Evolutionary conservation across 495 filamentous ascomycete genomes (phyloP).

Genomic region (Diplogelasinospora grovesii): DNA sequence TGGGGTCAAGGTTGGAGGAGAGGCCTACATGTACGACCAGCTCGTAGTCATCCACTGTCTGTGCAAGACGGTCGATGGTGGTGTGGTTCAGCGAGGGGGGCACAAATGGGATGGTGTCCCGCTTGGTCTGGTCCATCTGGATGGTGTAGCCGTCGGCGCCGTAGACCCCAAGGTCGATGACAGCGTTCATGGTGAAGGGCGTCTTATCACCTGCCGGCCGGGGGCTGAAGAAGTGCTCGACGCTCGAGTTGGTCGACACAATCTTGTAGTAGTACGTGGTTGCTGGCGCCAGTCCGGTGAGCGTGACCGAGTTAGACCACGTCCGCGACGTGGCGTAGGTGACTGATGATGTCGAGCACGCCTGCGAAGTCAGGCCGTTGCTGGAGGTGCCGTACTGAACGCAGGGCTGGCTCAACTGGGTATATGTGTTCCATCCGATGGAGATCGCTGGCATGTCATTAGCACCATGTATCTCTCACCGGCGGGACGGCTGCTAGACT

Average conservation of each 20-base stretch:
- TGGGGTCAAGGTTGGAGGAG: too few species aligned
- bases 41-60: constrained; percentile 52
- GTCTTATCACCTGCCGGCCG: constrained; percentile 39
- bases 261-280: constrained; percentile 49
- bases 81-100: constrained; percentile 55
- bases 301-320: constrained; percentile 32
- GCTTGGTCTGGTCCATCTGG: constrained; percentile 39
- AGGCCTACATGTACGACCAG: constrained; percentile 55
- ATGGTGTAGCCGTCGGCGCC: constrained; percentile 52
- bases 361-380: constrained; percentile 18
- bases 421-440: constrained; percentile 46
- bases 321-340: constrained; percentile 37
- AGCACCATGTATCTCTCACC: constrained; percentile 1
- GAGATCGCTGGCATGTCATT: constrained; percentile 40
- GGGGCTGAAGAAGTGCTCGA: constrained; percentile 50
- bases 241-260: constrained; percentile 47
- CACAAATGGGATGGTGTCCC: constrained; percentile 45
- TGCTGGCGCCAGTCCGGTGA: constrained; percentile 27
- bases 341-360: constrained; percentile 30
- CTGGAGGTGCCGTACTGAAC: constrained; percentile 38
- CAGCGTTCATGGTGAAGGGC: constrained; percentile 34
- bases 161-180: constrained; percentile 45
- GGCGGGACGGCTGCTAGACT: constrained; percentile 12
- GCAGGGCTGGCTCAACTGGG: constrained; percentile 31
- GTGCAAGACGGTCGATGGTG: constrained; percentile 51